Percentiles rank a stretch among this genome's conserved stretches.
phyloP scores from a whole-genome alignment of 768 basidiomycete genomes.

The Panellus pusillus region DNA sequence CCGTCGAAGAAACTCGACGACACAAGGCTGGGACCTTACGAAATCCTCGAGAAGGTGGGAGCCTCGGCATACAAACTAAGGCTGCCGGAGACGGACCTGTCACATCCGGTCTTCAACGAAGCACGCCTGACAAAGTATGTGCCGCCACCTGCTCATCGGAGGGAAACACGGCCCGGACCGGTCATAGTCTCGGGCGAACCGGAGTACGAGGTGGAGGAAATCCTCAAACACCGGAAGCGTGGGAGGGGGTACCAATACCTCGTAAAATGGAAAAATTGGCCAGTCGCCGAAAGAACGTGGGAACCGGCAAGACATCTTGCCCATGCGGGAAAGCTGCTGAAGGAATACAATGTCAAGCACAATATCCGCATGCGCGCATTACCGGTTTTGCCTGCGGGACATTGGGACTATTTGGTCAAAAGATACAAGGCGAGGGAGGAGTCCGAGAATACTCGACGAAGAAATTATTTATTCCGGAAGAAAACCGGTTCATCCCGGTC shows the following conservation, averaged over 20 bases:
- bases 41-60: conserved; percentile 24
- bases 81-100: conserved; percentile 25
- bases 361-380: background rate
- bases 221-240: background rate
- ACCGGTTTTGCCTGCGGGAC: background rate
- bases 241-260: background rate
- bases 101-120: conserved; percentile 28
- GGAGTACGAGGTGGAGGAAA: background rate
- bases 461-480: conserved; percentile 2
- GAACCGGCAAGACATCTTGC: background rate
- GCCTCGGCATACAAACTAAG: conserved; percentile 4
- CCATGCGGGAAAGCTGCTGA: background rate
- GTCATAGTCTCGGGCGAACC: conserved; percentile 17
- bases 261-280: background rate
- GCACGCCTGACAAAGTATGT: conserved; percentile 15
- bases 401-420: background rate
- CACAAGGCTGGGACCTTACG: conserved; percentile 23
- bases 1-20: conserved; percentile 29
- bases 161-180: conserved; percentile 13
- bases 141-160: conserved; percentile 9
- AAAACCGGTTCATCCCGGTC: background rate
- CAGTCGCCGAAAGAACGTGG: background rate
- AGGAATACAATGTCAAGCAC: background rate
- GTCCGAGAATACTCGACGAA: background rate
- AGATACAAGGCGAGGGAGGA: background rate